phyloP scores from a whole-genome alignment of 306 rosid genomes.

The Castanopsis chinensis region DNA sequence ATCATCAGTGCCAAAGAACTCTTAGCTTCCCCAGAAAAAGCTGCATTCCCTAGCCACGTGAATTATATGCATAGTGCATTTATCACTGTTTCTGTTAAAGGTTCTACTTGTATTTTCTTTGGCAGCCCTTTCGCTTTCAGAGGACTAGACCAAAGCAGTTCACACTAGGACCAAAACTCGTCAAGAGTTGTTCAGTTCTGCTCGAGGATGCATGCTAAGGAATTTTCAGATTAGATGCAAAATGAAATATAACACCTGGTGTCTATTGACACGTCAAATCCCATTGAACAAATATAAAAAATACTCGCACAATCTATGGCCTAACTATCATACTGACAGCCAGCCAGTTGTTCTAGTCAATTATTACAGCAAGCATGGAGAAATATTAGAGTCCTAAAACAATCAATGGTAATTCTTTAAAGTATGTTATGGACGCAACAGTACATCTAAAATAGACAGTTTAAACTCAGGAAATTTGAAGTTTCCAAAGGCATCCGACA shows the following conservation, averaged over 20 bases:
- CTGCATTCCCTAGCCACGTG: not conserved
- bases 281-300: too few species aligned
- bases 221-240: not conserved
- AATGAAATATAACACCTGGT: not conserved
- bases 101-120: not conserved
- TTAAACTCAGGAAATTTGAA: not conserved
- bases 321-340: not conserved
- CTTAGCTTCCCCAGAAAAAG: not conserved
- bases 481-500: not conserved
- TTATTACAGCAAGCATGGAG: not conserved
- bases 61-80: not conserved
- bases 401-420: not conserved
- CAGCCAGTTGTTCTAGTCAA: not conserved
- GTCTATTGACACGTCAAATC: not conserved
- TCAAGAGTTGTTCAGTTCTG: not conserved
- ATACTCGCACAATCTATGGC: too few species aligned
- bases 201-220: not conserved
- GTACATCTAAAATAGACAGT: not conserved
- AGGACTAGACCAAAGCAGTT: not conserved
- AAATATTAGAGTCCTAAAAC: not conserved
- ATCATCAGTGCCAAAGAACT: constrained; percentile 1
- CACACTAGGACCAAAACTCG: not conserved
- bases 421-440: not conserved
- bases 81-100: not conserved
- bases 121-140: not conserved